Base-by-base conservation (phyloP, 1,284 basidiomycete genomes). In the Ceratobasidium theobromae region DNA sequence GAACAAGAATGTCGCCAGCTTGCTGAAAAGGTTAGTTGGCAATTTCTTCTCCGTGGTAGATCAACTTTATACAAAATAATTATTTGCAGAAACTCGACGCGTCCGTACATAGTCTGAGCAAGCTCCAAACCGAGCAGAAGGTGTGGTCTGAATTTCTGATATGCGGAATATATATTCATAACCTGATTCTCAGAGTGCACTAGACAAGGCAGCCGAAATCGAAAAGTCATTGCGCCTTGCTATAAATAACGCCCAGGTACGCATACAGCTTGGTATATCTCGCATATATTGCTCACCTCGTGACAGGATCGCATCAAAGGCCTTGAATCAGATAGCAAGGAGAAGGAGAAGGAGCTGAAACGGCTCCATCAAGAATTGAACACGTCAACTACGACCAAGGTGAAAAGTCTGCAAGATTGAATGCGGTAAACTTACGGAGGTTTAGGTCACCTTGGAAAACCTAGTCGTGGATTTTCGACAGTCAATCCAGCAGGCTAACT, bases 331-430 rank as follows among this genome's bases (percentile, higher is more conserved):
- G 30, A 58, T 27, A 8, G 23, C n/a, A n/a, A n/a, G 18, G 27
- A 40, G 32, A 40, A 35, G 16, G 40, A 64, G 43, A 25, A 14
- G 1, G 35, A 53, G 49, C 9, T 25, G 14, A 64, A 53, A 41
- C 38, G 27, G 1, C 49, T 64, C 8, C 48, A 23, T 14, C n/a
- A 27, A 16, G 60, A 64, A 21, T 18, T 64, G n/a, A 64, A 45
- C 30, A 27, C 35, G 23, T 23, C 48, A 14, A 12, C n/a, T 5
- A 53, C 49, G 21, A 40, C 49, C n/a, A 64, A 64, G 27, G 60
- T 64, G 21, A 53, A 25, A 9, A 27, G 1, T 6, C 12, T 6
- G n/a, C 2, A 18, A 28, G 25, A 32, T 27, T 3, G 14, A n/a
- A n/a, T n/a, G n/a, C n/a, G n/a, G n/a, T n/a, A n/a, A n/a, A n/a